These are phyloP conservation scores for Aquilaria sinensis DNA, from an alignment of 345 rosid species.

Conservation along the genomic window DNA sequence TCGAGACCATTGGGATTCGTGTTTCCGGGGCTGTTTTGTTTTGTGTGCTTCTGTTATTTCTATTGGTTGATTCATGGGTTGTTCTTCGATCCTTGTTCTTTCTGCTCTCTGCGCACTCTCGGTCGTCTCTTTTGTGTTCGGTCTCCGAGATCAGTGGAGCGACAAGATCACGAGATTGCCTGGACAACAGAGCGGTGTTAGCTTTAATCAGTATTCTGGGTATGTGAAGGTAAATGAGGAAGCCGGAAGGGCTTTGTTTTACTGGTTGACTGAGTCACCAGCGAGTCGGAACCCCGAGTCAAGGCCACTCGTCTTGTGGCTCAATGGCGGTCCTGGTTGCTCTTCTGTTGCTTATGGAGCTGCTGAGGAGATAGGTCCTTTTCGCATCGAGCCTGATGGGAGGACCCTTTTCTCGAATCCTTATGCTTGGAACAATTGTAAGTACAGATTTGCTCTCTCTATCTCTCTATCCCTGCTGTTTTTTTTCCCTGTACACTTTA, in stretches of 20 bases:
- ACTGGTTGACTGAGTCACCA: conserved; percentile 88
- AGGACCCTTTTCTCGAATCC: conserved; percentile 68
- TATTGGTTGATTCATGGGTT: conserved; percentile 33
- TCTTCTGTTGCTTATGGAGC: conserved; percentile 84
- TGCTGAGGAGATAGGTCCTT: conserved; percentile 89
- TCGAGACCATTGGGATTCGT: conserved; percentile 15
- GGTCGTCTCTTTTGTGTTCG: conserved; percentile 20
- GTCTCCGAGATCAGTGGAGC: conserved; percentile 35
- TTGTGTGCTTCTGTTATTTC: conserved; percentile 7
- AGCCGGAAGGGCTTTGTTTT: conserved; percentile 89
- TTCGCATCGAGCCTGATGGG: conserved; percentile 67
- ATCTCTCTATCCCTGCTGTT: neutral
- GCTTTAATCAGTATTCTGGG: conserved; percentile 77
- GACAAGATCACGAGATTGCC: conserved; percentile 67
- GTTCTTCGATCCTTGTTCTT: conserved; percentile 9
- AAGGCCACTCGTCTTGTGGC: conserved; percentile 88
- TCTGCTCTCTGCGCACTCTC: conserved; percentile 21
- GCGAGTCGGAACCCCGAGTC: conserved; percentile 45
- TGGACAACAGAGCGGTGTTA: conserved; percentile 65
- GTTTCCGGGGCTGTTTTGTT: conserved; percentile 18
- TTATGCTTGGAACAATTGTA: conserved; percentile 78
- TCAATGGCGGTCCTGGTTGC: conserved; percentile 95
- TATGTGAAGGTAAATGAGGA: conserved; percentile 71
- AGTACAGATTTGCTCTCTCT: conserved; percentile 1
- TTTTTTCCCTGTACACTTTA: neutral